These are phyloP conservation scores for Aspergillus latus DNA, from an alignment of 2,329 filamentous ascomycete genomes.

Conservation along the genomic window DNA sequence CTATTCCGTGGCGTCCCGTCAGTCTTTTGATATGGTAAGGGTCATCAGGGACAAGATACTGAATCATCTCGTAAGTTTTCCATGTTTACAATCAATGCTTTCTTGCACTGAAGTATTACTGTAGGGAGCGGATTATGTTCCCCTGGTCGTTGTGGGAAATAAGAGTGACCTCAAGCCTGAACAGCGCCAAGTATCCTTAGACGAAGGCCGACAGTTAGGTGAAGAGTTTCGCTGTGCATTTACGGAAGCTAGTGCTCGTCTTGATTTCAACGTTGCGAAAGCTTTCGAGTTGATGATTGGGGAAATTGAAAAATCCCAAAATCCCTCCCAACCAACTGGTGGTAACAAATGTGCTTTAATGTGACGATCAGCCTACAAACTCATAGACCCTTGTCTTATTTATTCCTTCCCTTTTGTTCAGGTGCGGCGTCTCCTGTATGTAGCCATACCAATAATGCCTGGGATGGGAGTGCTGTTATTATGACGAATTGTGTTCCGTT, in stretches of 20 bases:
- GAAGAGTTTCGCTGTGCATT: conserved; percentile 89
- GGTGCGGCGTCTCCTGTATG: background rate
- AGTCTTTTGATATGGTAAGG: conserved; percentile 95
- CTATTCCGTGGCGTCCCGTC: conserved; percentile 91
- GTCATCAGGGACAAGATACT: conserved; percentile 97
- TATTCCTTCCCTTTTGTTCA: background rate
- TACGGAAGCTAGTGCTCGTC: conserved; percentile 91
- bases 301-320: conserved; percentile 92
- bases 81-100: background rate
- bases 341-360: conserved; percentile 82
- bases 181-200: conserved; percentile 83
- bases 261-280: conserved; percentile 89
- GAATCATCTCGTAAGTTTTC: conserved; percentile 74
- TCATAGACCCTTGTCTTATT: background rate
- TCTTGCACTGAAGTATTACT: background rate
- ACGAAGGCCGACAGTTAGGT: conserved; percentile 80
- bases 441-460: background rate
- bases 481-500: background rate
- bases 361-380: conserved; percentile 52
- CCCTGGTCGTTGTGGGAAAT: conserved; percentile 93
- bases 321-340: conserved; percentile 77
- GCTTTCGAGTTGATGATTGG: conserved; percentile 92
- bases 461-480: background rate
- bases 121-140: conserved; percentile 87
- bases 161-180: conserved; percentile 92